phyloP scores from a whole-genome alignment of 1,284 basidiomycete species.

The Pyrrhoderma noxium region DNA sequence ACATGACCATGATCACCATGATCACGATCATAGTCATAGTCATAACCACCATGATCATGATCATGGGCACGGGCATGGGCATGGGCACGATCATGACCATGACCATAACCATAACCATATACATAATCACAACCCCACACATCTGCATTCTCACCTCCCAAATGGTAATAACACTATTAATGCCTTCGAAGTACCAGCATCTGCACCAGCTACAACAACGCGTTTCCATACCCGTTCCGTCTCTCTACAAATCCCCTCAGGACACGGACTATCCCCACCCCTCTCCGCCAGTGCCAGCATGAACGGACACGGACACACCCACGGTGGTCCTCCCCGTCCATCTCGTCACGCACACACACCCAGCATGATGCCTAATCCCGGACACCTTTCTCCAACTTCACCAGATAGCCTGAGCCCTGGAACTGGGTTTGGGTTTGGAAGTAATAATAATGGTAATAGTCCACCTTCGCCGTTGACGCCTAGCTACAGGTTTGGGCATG shows the following conservation, averaged over 20 bases:
- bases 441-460: too few relatives aligned
- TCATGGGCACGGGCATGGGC: slow-evolving; percentile 29
- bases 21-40: slow-evolving; percentile 23
- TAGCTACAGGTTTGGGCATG: slow-evolving; percentile 51
- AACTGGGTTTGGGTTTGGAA: too few relatives aligned
- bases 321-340: neutral
- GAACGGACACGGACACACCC: neutral
- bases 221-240: slow-evolving; percentile 15
- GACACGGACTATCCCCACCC: neutral
- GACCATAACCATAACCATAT: slow-evolving; percentile 21
- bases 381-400: slow-evolving; percentile 5
- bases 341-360: slow-evolving; percentile 10
- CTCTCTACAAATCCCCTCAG: slow-evolving; percentile 15
- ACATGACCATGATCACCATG: slow-evolving; percentile 29
- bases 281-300: neutral
- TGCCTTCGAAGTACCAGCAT: slow-evolving; percentile 12
- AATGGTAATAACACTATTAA: slow-evolving; percentile 14
- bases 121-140: slow-evolving; percentile 19
- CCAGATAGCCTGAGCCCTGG: too few relatives aligned
- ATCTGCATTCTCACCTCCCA: slow-evolving; percentile 9
- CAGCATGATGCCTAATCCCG: slow-evolving; percentile 9
- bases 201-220: slow-evolving; percentile 13
- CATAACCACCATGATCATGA: slow-evolving; percentile 24
- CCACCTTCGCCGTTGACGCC: slow-evolving; percentile 46
- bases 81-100: slow-evolving; percentile 28